Conservation (phyloP, 345 rosid genomes). For the Anastatica hierochuntica region DNA sequence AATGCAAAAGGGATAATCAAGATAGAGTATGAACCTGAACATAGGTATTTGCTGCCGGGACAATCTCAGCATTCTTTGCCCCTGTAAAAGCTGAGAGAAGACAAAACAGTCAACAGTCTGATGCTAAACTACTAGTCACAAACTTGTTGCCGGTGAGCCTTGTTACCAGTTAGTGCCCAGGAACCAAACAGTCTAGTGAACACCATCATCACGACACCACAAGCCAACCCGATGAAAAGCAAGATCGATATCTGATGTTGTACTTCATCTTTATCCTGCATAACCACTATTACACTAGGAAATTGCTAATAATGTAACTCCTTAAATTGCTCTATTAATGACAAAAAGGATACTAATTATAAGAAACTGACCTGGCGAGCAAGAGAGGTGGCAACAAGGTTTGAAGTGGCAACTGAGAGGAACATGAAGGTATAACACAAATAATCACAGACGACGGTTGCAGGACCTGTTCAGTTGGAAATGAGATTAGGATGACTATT, state of each 20-base stretch:
- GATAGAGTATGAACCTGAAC: conserved; percentile 54
- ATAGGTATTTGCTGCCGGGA: conserved; percentile 79
- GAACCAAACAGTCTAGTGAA: conserved; percentile 62
- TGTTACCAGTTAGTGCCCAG: conserved; percentile 68
- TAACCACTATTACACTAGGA: conserved; percentile 9
- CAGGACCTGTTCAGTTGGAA: conserved; percentile 30
- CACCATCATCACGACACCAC: conserved; percentile 63
- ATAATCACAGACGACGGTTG: conserved; percentile 43
- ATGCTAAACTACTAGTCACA: not conserved
- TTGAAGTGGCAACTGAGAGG: conserved; percentile 50
- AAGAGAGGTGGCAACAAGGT: conserved; percentile 50
- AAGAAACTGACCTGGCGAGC: conserved; percentile 35
- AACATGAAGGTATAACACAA: conserved; percentile 49
- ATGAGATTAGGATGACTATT: too few species aligned
- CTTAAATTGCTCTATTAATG: not conserved
- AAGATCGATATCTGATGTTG: conserved; percentile 88
- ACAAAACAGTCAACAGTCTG: conserved; percentile 11
- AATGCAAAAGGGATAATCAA: not conserved
- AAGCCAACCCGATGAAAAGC: conserved; percentile 61
- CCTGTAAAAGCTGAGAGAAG: conserved; percentile 65
- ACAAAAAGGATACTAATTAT: not conserved
- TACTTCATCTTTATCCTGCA: conserved; percentile 73
- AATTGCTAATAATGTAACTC: not conserved
- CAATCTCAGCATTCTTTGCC: conserved; percentile 49
- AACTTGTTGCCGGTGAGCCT: not conserved